These are phyloP conservation scores for Aspergillus pseudoterreus DNA, from an alignment of 2,329 filamentous ascomycete species.

Conservation along the genomic window DNA sequence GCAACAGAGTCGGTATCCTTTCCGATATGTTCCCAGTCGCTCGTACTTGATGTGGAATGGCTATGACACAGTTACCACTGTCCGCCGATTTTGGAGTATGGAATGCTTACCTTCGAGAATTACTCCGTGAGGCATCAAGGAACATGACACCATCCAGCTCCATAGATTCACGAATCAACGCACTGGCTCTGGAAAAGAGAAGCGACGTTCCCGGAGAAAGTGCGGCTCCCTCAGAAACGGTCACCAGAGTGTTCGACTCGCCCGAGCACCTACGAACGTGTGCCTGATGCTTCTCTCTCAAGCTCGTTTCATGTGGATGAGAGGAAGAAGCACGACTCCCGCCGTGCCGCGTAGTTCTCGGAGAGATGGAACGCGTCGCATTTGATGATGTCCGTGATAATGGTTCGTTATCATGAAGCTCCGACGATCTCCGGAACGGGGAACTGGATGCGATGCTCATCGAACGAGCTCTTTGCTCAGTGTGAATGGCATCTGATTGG, in stretches of 20 bases:
- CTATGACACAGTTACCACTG: constrained; percentile 4
- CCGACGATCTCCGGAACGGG: constrained; percentile 1
- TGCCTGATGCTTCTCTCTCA: constrained; percentile 7
- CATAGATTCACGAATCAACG: constrained; percentile 39
- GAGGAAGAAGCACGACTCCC: constrained; percentile 4
- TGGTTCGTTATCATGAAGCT: constrained; percentile 2
- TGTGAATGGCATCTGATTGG: not conserved
- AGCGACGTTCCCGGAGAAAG: constrained; percentile 11
- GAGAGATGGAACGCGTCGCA: not conserved
- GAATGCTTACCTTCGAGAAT: constrained; percentile 17
- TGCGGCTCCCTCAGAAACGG: constrained; percentile 9
- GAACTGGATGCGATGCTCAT: not conserved
- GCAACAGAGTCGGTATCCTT: constrained; percentile 2
- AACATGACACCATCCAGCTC: constrained; percentile 36
- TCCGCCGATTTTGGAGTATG: not conserved
- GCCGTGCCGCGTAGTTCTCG: not conserved
- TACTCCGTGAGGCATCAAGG: constrained; percentile 18
- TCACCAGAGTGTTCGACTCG: constrained; percentile 9
- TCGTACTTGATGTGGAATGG: constrained; percentile 7
- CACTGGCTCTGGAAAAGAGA: constrained; percentile 42
- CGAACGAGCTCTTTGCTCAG: not conserved
- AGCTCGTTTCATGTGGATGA: not conserved
- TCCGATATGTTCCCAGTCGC: constrained; percentile 11
- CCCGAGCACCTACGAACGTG: constrained; percentile 8
- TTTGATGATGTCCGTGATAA: constrained; percentile 1